These are phyloP conservation scores for Striga asiatica DNA, from an alignment of 257 asterid species.

Conservation along the genomic window DNA sequence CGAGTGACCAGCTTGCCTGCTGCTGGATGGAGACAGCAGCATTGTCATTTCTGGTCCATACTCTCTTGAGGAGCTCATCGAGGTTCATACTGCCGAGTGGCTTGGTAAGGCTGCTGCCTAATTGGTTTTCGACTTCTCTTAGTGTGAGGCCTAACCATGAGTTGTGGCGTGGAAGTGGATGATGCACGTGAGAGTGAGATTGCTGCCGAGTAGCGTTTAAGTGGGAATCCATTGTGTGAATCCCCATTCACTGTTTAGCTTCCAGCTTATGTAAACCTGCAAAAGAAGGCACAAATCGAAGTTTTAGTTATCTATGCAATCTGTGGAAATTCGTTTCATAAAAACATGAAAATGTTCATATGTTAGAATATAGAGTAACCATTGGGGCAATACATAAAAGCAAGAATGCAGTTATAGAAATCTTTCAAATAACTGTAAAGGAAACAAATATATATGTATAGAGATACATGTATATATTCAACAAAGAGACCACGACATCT, in stretches of 20 bases:
- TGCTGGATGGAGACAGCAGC: constrained; percentile 47
- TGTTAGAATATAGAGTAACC: not conserved
- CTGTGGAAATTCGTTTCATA: too few relatives aligned
- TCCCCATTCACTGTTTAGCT: constrained; percentile 50
- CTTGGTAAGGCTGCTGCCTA: constrained; percentile 40
- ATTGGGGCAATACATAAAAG: not conserved
- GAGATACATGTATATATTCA: not conserved
- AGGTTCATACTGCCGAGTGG: constrained; percentile 62
- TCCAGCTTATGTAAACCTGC: not conserved
- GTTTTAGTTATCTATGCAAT: not conserved
- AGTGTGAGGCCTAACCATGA: constrained; percentile 67
- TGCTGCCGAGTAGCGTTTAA: constrained; percentile 33
- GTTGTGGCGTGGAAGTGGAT: constrained; percentile 31
- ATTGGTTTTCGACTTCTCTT: constrained; percentile 43
- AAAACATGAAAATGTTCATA: too few relatives aligned
- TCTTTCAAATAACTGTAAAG: not conserved
- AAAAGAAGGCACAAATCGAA: not conserved
- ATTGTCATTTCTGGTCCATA: constrained; percentile 20
- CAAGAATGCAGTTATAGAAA: constrained; percentile 1
- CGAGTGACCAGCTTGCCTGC: constrained; percentile 52
- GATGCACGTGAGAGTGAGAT: constrained; percentile 29
- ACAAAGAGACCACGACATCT: not conserved
- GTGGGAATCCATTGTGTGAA: constrained; percentile 63
- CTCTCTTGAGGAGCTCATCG: constrained; percentile 57
- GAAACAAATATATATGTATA: constrained; percentile 7